These are phyloP conservation scores for Cymbopogon citratus DNA, from an alignment of 176 grass and related monocot genomes.

Conservation along the genomic window DNA sequence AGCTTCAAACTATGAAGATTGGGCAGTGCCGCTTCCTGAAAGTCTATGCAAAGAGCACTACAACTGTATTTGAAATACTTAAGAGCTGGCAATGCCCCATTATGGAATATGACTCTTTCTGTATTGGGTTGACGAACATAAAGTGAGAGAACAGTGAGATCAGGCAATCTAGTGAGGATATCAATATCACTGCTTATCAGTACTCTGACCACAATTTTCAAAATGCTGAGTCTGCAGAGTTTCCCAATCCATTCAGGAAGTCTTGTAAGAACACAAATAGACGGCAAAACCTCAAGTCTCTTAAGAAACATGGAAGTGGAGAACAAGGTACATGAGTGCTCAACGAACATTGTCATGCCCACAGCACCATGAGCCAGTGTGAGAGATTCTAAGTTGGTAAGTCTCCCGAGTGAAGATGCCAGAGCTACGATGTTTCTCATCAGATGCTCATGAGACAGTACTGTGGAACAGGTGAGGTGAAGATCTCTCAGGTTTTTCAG, in stretches of 20 bases:
- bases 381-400: too few relatives aligned
- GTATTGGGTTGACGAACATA: background rate
- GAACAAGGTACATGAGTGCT: background rate
- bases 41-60: background rate
- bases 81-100: background rate
- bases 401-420: too few relatives aligned
- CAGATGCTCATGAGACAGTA: background rate
- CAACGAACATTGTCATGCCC: background rate
- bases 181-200: background rate
- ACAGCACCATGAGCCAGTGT: too few relatives aligned
- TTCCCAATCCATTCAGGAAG: background rate
- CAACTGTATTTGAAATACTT: constrained; percentile 1
- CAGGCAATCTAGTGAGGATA: background rate
- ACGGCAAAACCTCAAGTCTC: background rate
- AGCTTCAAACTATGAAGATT: constrained; percentile 10
- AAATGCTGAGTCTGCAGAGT: background rate
- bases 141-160: background rate
- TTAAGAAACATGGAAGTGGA: background rate
- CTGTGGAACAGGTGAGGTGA: too few relatives aligned
- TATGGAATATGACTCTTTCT: background rate
- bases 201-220: background rate
- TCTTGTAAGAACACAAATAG: background rate
- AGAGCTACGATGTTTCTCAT: background rate
- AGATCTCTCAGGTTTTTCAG: too few relatives aligned
- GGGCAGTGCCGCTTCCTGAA: background rate